Base-by-base conservation (phyloP, 495 filamentous ascomycete genomes). In the Penicillium pancosmium region DNA sequence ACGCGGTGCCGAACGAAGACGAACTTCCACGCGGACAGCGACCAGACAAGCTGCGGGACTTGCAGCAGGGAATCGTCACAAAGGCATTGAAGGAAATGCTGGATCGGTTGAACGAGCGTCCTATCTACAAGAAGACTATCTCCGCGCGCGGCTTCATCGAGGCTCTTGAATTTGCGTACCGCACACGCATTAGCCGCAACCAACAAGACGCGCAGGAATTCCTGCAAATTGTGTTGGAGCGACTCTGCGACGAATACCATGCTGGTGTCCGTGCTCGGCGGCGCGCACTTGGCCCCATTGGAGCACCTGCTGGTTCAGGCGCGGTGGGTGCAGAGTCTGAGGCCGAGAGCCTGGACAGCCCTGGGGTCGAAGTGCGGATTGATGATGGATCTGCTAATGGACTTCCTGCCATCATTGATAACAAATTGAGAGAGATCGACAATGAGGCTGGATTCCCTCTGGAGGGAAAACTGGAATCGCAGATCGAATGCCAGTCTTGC, bases 191-290 rank as follows among this genome's bases (percentile, higher is more conserved):
- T 66, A 96, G 89, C 65, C 88, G 94, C 48, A 88, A 91, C 57
- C 95, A 99, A 70, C 95, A 99, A 73, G 94, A 99, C 76, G 94
- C 94, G n/a, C 94, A 99, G 68, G 94, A 99, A 70, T 95, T 99
- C 57, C 66, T 99, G 54, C 94, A 99, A 73, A 84, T 98, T 49
- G 88, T 99, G 18, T 87, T 91, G 5, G 95, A 99, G 74, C 82
- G 93, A 46, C 80, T 99, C 35, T 90, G 88, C 46, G 93, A 98
- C 65, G 94, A 99, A 72, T 93, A 97, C 65, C 88, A 96, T 70
- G 91, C 91, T 11, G 92, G 91, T 35, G 80, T 81, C 36, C 81
- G 87, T 62, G 92, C 90, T 12, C 79, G 92, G 54, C 74, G 77
- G 61, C 70, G 76, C 44, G 71, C 71, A 18, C 57, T 72, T 38